Evolutionary conservation across 1,139 yeast genomes (phyloP).

Genomic region (Debaryomyces coudertii): DNA sequence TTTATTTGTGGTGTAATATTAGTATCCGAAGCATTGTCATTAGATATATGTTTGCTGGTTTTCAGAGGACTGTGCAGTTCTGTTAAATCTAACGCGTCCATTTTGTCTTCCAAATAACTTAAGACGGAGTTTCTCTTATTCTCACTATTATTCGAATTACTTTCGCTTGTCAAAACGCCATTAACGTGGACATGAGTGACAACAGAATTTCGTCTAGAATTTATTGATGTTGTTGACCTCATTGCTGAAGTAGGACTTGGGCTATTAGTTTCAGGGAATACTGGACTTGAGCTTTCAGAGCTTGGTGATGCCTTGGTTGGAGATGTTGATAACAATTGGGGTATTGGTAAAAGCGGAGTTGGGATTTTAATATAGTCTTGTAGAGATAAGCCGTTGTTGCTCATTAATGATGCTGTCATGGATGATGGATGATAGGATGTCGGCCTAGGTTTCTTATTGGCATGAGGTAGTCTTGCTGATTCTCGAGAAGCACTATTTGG

Average conservation of each 20-base stretch:
- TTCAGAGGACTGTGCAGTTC: conserved; percentile 32
- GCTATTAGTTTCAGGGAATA: conserved; percentile 9
- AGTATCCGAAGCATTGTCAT: conserved; percentile 8
- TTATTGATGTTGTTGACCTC: conserved; percentile 17
- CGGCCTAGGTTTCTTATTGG: conserved; percentile 69
- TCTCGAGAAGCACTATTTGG: conserved; percentile 20
- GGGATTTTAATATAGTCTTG: conserved; percentile 39
- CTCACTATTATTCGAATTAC: conserved; percentile 25
- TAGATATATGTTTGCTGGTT: conserved; percentile 6
- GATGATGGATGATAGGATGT: conserved; percentile 76
- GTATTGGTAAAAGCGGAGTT: conserved; percentile 32
- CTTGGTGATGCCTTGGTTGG: conserved; percentile 35
- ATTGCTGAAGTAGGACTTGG: conserved; percentile 18
- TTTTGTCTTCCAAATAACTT: conserved; percentile 51
- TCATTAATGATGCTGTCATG: conserved; percentile 40
- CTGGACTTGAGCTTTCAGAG: conserved; percentile 18
- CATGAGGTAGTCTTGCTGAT: conserved; percentile 41
- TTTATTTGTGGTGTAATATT: conserved; percentile 34
- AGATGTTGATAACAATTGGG: conserved; percentile 42
- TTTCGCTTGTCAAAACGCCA: conserved; percentile 47
- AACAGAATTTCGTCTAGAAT: conserved; percentile 45
- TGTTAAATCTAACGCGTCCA: conserved; percentile 45
- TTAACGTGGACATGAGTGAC: conserved; percentile 52
- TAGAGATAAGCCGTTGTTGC: conserved; percentile 22
- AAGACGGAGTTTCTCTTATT: conserved; percentile 47